phyloP scores from a whole-genome alignment of 352 stramenopile species.

The Phytophthora hibernalis region DNA sequence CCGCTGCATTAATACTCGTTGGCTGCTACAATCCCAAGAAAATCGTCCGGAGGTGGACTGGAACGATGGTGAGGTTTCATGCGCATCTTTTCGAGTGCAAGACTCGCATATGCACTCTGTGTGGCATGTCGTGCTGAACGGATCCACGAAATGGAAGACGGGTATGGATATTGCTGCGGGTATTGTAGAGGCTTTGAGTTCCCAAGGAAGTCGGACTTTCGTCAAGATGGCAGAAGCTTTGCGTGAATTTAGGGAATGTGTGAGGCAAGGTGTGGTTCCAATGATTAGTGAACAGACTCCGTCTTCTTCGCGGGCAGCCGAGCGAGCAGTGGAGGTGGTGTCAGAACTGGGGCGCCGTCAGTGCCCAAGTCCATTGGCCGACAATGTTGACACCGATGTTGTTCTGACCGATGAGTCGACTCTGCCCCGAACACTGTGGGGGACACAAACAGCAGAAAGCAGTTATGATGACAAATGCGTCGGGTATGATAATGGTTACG shows the following conservation, averaged over 20 bases:
- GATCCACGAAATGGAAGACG: constrained; percentile 14
- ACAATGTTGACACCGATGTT: too few relatives aligned
- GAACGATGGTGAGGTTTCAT: neutral
- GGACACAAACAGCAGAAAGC: too few relatives aligned
- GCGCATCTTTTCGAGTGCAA: too few relatives aligned
- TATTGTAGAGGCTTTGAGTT: neutral
- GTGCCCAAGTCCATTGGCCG: too few relatives aligned
- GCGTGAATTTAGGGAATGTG: neutral
- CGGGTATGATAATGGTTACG: too few relatives aligned
- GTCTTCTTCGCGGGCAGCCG: too few relatives aligned
- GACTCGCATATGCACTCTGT: constrained; percentile 2
- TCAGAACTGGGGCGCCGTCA: too few relatives aligned
- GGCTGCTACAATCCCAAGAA: neutral
- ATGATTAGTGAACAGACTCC: neutral
- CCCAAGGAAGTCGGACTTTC: neutral
- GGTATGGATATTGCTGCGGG: constrained; percentile 10
- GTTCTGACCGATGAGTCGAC: too few relatives aligned
- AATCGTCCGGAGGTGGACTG: constrained; percentile 7
- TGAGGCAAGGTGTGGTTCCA: neutral
- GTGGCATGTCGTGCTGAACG: constrained; percentile 1
- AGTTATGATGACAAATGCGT: too few relatives aligned
- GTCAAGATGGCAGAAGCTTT: too few relatives aligned
- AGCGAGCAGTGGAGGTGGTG: neutral
- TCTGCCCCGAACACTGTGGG: too few relatives aligned
- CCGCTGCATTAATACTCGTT: constrained; percentile 10